phyloP scores from a whole-genome alignment of 2,329 filamentous ascomycete genomes.

The Paraphoma sp. region DNA sequence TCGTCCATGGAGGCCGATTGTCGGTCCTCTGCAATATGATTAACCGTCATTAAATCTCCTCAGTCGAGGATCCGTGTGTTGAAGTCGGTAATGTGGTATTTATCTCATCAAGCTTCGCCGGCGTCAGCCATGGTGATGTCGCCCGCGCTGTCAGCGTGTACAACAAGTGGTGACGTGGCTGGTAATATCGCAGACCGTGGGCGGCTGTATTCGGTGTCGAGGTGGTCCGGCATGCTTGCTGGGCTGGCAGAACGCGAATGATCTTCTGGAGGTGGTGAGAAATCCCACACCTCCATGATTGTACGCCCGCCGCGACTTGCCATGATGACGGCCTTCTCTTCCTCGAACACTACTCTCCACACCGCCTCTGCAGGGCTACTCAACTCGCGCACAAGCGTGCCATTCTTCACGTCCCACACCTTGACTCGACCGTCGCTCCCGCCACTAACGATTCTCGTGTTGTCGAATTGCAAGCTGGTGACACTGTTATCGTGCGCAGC shows the following conservation, averaged over 20 bases:
- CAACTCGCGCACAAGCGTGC: slow-evolving; percentile 87
- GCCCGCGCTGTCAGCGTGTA: slow-evolving; percentile 23
- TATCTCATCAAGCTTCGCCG: slow-evolving; percentile 18
- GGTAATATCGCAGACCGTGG: slow-evolving; percentile 41
- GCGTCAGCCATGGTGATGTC: slow-evolving; percentile 44
- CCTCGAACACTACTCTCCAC: slow-evolving; percentile 97
- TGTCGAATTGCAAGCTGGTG: slow-evolving; percentile 96
- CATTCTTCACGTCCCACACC: slow-evolving; percentile 95
- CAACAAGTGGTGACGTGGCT: slow-evolving; percentile 28
- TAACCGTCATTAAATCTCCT: slow-evolving; percentile 6
- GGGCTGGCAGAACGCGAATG: slow-evolving; percentile 48
- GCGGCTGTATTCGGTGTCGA: slow-evolving; percentile 37
- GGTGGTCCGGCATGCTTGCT: slow-evolving; percentile 51
- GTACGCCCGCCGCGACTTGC: slow-evolving; percentile 84
- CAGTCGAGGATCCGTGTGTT: slow-evolving; percentile 2
- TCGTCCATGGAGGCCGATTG: background rate
- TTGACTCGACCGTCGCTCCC: slow-evolving; percentile 98
- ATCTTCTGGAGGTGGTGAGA: slow-evolving; percentile 75
- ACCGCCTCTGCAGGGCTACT: slow-evolving; percentile 92
- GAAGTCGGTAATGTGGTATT: background rate
- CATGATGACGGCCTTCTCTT: slow-evolving; percentile 97
- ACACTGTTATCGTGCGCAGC: slow-evolving; percentile 98
- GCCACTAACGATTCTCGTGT: slow-evolving; percentile 91
- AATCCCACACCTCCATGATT: slow-evolving; percentile 99
- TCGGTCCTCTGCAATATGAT: background rate